Base-by-base conservation (phyloP, 306 rosid genomes). In the Inga laurina region DNA sequence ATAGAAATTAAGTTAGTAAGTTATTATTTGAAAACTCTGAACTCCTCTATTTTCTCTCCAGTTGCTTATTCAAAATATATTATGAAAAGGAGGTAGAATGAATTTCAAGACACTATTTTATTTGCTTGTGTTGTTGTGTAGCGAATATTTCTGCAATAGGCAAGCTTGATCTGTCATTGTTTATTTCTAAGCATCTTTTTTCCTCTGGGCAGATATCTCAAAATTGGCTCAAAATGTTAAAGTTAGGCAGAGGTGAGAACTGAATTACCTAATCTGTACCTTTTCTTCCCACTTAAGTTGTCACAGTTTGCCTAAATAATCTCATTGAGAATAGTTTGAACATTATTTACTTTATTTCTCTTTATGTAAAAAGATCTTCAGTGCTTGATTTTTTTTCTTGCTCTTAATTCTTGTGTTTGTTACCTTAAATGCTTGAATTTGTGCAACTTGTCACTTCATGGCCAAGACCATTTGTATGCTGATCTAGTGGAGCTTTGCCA, bases 171-270 rank as follows among this genome's bases (percentile, higher is more conserved):
- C 77, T 46, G 32, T 56, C 52, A 48, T 24, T 77, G 22, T 69
- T 48, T 62, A 41, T 12, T 61, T 78, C 54, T 69, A 72, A 46
- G 9, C 27, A 62, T 61, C 7, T 76, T 59, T 83, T 85, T 51
- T 49, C 2, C 41, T 67, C 83, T 68, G 41, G 75, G 79, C 99
- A 93, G 99, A 92, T 89, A 91, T 93, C 81, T 78, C 87, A 79
- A 92, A 79, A 88, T 85, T 95, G 94, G 99, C 98, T 8, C 93
- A 90, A 49, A 74, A 52, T 11, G 92, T 95, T 78, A 95, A 95
- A 95, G 96, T 93, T 79, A 93, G 99, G 87, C 99, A 95, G 83
- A 95, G 99, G 99, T 95, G 62, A 79, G 91, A 69, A 77, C 48
- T 68, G 57, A 65, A 75, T 85, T 65, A 57, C 76, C 76, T 27